Conservation (phyloP, 257 asterid genomes). For the Primulina tabacum region DNA sequence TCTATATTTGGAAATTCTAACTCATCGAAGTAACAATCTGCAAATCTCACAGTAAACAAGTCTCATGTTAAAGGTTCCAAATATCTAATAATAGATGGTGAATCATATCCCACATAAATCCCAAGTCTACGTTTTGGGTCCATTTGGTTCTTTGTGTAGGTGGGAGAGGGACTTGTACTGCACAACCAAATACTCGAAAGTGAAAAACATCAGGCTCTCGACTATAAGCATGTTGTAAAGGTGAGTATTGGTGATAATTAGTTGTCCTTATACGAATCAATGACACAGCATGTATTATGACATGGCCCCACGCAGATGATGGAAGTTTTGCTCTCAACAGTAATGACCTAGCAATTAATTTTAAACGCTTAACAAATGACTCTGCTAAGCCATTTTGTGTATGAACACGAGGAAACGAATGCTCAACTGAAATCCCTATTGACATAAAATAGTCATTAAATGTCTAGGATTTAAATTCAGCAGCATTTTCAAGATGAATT, state of each 20-base stretch:
- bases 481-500: background rate
- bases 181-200: background rate
- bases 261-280: background rate
- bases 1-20: no score
- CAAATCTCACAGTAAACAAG: background rate
- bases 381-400: no score
- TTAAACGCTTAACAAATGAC: no score
- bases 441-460: background rate
- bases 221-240: no score
- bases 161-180: background rate
- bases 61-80: background rate
- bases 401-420: no score
- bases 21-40: no score
- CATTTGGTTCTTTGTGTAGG: background rate
- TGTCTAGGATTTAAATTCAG: background rate
- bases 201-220: no score
- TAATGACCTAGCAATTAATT: no score
- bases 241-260: no score
- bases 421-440: no score
- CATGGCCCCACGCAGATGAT: no score
- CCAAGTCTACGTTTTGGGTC: conserved; percentile 2
- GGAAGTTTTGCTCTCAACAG: background rate
- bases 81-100: background rate
- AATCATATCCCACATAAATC: conserved; percentile 10
- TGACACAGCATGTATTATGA: background rate